Base-by-base conservation (phyloP, 129 eudicot genomes). In the Sambucus nigra region DNA sequence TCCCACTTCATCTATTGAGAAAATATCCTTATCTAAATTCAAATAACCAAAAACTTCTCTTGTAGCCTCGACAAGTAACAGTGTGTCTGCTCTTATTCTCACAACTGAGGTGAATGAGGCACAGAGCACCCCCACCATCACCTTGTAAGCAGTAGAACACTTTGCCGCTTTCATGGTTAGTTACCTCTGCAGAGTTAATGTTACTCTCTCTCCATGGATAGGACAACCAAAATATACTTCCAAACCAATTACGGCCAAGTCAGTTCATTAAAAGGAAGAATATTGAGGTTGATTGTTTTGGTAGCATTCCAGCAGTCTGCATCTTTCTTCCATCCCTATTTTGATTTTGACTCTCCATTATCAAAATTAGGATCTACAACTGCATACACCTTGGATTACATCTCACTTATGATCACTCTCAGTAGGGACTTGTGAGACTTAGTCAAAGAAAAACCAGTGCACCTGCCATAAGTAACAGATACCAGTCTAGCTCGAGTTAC, bases 201-300 rank as follows among this genome's bases (percentile, higher is more conserved):
- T 31, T 74, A 40, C 66, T 76, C 50, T n/a, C n/a, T n/a, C n/a
- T 67, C 70, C 66, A 63, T 21, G 25, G 70, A 61, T 50, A 51
- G 42, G 22, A 73, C 51, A 13, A 78, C 63, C 61, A 76, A 49
- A 14, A 76, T 46, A 69, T 76, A 81, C 62, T 81, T 81, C 48
- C 81, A 67, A 51, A 59, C 76, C 67, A 81, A 73, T 60, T 81
- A 80, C 5, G 89, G 81, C 84, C 88, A 81, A n/a, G 80, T 81
- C 57, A 81, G 55, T 46, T 46, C 78, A 50, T 81, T 76, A 21
- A 76, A 53, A 5, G 89, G 84, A 67, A 66, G 61, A 57, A 59
- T 52, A 2, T 2, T 35, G 0, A 76, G 29, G 32, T 76, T 76
- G 28, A 51, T 27, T 42, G 61, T 52, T 27, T 25, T 65, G 14